phyloP scores from a whole-genome alignment of 2,329 filamentous ascomycete species.

The Pseudogymnoascus sp. region DNA sequence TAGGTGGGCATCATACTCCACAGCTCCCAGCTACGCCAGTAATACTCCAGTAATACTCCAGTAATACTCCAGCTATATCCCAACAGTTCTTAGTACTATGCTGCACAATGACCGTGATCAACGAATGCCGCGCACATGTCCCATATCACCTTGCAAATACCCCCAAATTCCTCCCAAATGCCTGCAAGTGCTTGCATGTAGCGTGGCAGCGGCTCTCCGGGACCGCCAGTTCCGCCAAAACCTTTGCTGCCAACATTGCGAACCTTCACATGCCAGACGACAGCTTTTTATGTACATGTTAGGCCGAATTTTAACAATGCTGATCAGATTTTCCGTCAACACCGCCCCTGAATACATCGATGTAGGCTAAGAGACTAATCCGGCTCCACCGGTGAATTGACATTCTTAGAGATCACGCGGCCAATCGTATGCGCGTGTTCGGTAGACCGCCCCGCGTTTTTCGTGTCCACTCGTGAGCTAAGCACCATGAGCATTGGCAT shows the following conservation, averaged over 20 bases:
- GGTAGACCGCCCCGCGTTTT: not conserved
- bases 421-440: not conserved
- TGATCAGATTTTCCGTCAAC: not conserved
- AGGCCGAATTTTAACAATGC: not conserved
- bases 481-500: not conserved
- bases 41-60: not conserved
- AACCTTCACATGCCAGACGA: slow-evolving; percentile 1
- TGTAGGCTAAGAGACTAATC: not conserved
- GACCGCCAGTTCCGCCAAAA: not conserved
- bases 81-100: not conserved
- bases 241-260: not conserved
- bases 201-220: not conserved
- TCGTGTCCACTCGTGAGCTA: not conserved
- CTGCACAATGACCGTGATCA: not conserved
- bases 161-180: not conserved
- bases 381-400: not conserved
- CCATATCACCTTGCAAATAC: not conserved
- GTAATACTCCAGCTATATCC: not conserved
- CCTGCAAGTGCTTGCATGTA: not conserved
- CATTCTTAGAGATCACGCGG: not conserved
- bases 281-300: not conserved
- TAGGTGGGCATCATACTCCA: not conserved
- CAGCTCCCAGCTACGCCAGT: not conserved
- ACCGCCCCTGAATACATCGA: not conserved
- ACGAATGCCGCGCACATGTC: not conserved